These are phyloP conservation scores for Phytopythium helicoides DNA, from an alignment of 352 stramenopile species.

Conservation along the genomic window DNA sequence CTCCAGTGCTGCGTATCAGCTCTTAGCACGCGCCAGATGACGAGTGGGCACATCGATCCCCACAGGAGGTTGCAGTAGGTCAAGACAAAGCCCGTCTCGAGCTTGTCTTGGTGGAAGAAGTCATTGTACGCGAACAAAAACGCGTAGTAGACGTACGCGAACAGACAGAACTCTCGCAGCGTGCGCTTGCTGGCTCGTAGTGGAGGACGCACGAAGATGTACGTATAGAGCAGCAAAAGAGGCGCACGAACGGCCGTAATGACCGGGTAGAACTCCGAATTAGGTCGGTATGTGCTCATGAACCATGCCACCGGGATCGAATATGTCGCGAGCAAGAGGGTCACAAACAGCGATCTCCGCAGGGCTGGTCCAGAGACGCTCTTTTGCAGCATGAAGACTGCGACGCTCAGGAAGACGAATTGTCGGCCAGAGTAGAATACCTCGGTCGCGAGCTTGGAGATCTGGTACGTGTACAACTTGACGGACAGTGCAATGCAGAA, in stretches of 20 bases:
- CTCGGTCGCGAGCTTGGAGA: constrained; percentile 50
- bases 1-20: constrained; percentile 65
- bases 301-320: constrained; percentile 44
- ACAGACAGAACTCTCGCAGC: constrained; percentile 48
- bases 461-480: constrained; percentile 45
- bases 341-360: constrained; percentile 37
- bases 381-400: constrained; percentile 67
- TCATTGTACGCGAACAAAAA: constrained; percentile 53
- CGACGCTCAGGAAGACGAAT: constrained; percentile 58
- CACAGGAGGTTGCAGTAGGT: constrained; percentile 62
- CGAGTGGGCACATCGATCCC: constrained; percentile 44
- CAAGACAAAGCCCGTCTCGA: constrained; percentile 57
- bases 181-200: constrained; percentile 46
- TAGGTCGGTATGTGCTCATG: constrained; percentile 30
- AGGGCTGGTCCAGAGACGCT: constrained; percentile 49
- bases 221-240: constrained; percentile 49
- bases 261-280: constrained; percentile 30
- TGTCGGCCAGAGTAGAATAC: constrained; percentile 60
- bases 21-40: constrained; percentile 58
- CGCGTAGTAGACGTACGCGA: constrained; percentile 49
- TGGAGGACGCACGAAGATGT: constrained; percentile 45
- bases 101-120: constrained; percentile 38
- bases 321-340: constrained; percentile 40
- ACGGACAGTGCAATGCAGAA: constrained; percentile 38
- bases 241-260: constrained; percentile 29